Conservation (phyloP, 2,329 filamentous ascomycete species). For the Clarireedia paspali region DNA sequence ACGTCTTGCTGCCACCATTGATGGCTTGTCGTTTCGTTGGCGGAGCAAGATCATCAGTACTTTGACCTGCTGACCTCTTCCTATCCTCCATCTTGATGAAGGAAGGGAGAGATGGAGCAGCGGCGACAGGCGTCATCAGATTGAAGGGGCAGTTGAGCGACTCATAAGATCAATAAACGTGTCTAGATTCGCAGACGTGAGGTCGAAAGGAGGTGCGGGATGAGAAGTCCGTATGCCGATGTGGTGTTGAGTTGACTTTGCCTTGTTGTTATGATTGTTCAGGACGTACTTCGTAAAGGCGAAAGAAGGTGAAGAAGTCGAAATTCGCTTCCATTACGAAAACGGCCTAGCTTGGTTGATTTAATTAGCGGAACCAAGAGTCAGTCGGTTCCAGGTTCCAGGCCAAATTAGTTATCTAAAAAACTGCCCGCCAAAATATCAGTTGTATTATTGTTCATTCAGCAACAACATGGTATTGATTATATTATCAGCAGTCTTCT, state of each 20-base stretch:
- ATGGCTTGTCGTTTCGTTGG: conserved; percentile 87
- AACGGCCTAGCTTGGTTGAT: not conserved
- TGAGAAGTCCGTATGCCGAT: not conserved
- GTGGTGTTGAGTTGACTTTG: not conserved
- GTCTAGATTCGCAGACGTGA: not conserved
- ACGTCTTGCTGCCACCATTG: conserved; percentile 66
- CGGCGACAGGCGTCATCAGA: conserved; percentile 50
- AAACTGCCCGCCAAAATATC: not conserved
- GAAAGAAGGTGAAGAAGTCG: conserved; percentile 1
- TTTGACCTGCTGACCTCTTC: conserved; percentile 78
- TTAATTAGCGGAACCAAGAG: not conserved
- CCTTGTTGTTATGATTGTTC: conserved; percentile 10
- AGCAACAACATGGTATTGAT: not conserved
- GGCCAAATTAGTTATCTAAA: not conserved
- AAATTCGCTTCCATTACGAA: not conserved
- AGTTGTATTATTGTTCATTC: not conserved
- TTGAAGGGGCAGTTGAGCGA: conserved; percentile 1
- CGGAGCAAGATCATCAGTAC: conserved; percentile 67
- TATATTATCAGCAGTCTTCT: not conserved
- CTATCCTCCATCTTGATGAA: conserved; percentile 98
- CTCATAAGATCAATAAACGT: conserved; percentile 6
- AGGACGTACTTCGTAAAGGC: not conserved
- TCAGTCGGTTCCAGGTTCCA: not conserved
- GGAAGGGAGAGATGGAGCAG: conserved; percentile 61
- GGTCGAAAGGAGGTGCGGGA: conserved; percentile 8